Conservation (phyloP, 306 rosid genomes). For the Lathyrus sativus region DNA sequence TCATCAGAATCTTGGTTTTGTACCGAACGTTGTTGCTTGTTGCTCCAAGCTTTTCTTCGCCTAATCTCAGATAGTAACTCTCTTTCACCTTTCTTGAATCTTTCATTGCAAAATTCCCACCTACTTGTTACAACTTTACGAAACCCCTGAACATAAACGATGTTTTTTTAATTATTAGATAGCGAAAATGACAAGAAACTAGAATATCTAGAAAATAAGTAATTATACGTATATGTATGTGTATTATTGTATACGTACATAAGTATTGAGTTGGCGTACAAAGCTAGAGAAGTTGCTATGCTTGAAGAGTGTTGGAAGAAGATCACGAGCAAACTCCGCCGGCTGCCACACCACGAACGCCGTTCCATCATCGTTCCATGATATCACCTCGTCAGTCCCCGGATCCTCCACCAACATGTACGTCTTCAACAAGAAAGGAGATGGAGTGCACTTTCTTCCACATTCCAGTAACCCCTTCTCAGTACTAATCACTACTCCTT, state of each 20-base stretch:
- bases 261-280: constrained; percentile 92
- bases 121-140: constrained; percentile 77
- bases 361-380: constrained; percentile 78
- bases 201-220: not conserved
- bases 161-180: not conserved
- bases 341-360: constrained; percentile 96
- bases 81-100: constrained; percentile 73
- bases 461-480: constrained; percentile 50
- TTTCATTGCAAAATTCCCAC: constrained; percentile 91
- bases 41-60: constrained; percentile 77
- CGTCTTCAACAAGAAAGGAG: constrained; percentile 90
- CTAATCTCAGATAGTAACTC: constrained; percentile 64
- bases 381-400: constrained; percentile 61
- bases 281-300: constrained; percentile 98
- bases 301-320: constrained; percentile 94
- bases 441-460: constrained; percentile 71
- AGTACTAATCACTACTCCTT: constrained; percentile 7
- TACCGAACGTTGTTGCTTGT: constrained; percentile 45
- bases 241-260: constrained; percentile 53
- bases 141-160: constrained; percentile 56
- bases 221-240: too few species aligned
- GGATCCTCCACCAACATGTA: constrained; percentile 87
- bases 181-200: not conserved
- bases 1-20: constrained; percentile 56
- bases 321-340: constrained; percentile 86